These are phyloP conservation scores for Boletus rufocinnamomeus DNA, from an alignment of 768 basidiomycete species.

Conservation along the genomic window DNA sequence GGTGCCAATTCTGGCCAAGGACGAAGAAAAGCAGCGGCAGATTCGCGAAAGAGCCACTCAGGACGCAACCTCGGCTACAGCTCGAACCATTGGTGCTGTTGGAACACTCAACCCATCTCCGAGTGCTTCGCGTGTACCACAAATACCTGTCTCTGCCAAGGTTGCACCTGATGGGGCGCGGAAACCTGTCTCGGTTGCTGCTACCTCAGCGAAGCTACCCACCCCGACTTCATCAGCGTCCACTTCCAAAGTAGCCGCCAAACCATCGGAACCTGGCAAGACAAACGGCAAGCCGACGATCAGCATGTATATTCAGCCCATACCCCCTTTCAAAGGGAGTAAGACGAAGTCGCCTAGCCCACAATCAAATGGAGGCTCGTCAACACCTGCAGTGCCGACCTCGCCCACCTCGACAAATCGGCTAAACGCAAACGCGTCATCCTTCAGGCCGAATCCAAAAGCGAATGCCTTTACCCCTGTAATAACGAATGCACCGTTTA, in stretches of 20 bases:
- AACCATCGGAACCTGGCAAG: conserved; percentile 34
- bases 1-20: conserved; percentile 89
- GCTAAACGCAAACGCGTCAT: conserved; percentile 86
- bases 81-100: conserved; percentile 67
- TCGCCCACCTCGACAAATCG: conserved; percentile 62
- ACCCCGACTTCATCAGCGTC: conserved; percentile 32
- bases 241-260: conserved; percentile 34
- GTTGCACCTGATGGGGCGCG: conserved; percentile 30
- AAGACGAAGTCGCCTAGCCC: conserved; percentile 41
- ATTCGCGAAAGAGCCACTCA: conserved; percentile 76
- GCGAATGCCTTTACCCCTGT: conserved; percentile 76
- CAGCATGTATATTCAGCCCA: conserved; percentile 82
- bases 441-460: conserved; percentile 88
- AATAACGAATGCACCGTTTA: conserved; percentile 27
- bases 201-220: conserved; percentile 30
- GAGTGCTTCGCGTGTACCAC: conserved; percentile 46
- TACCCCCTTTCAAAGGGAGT: conserved; percentile 85
- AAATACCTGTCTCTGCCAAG: conserved; percentile 34
- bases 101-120: conserved; percentile 44
- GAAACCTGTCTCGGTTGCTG: conserved; percentile 30
- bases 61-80: conserved; percentile 65
- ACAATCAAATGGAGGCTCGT: conserved; percentile 33
- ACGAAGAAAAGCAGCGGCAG: conserved; percentile 83
- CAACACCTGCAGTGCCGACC: conserved; percentile 41
- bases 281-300: conserved; percentile 50